A percentile compares a stretch with the other conserved stretches of the same genome.
Conservation (phyloP, 2,329 filamentous ascomycete species). For the Bisporella sp. region DNA sequence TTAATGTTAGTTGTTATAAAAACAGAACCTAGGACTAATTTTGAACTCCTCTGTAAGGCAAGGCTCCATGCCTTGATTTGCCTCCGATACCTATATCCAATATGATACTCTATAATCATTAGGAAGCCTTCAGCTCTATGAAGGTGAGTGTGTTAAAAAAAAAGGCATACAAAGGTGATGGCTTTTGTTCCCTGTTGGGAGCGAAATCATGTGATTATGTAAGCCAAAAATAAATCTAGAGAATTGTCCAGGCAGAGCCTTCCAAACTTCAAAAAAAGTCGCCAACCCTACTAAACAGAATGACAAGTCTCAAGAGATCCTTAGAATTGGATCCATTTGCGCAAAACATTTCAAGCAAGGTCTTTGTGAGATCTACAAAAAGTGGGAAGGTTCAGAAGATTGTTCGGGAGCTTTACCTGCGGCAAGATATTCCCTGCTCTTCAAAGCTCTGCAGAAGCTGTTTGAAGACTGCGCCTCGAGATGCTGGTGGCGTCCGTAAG, state of each 20-base stretch:
- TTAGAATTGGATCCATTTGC: constrained; percentile 46
- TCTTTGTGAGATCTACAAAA: constrained; percentile 90
- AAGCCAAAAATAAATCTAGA: not conserved
- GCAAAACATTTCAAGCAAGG: constrained; percentile 84
- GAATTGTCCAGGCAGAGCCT: not conserved
- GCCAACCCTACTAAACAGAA: constrained; percentile 24
- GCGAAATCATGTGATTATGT: too few relatives aligned
- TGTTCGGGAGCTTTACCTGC: constrained; percentile 89
- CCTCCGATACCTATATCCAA: too few relatives aligned
- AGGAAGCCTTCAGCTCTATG: too few relatives aligned
- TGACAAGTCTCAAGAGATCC: constrained; percentile 60
- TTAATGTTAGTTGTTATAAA: too few relatives aligned
- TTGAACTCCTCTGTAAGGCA: too few relatives aligned
- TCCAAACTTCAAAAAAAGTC: not conserved
- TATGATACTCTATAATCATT: too few relatives aligned
- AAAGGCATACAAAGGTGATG: not conserved
- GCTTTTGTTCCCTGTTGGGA: too few relatives aligned
- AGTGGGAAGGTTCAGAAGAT: constrained; percentile 98
- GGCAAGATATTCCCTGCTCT: constrained; percentile 95
- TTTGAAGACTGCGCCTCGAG: constrained; percentile 64
- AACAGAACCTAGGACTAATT: too few relatives aligned
- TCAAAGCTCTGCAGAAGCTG: constrained; percentile 80
- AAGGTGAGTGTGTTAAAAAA: too few relatives aligned
- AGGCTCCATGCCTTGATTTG: too few relatives aligned
- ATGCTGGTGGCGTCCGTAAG: constrained; percentile 71